Conservation (phyloP, 192 early-diverging fungal genomes). For the Coemansia sp. region DNA sequence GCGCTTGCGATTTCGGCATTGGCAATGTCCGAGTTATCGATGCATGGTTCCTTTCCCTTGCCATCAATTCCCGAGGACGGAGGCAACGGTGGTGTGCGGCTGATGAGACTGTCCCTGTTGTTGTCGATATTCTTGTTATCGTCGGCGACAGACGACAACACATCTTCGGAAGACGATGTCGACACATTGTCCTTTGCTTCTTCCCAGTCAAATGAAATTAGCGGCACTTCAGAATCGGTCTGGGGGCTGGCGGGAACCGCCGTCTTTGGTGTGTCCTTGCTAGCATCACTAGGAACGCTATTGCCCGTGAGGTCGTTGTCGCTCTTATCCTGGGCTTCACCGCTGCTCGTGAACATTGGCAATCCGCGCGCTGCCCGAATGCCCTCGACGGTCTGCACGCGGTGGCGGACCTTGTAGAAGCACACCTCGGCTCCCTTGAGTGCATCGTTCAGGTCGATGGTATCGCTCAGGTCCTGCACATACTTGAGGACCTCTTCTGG, state of each 20-base stretch:
- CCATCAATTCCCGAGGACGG: not conserved
- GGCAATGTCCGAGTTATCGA: not conserved
- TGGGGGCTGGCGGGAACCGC: not conserved
- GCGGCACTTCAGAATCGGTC: constrained; percentile 33
- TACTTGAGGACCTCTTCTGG: constrained; percentile 97
- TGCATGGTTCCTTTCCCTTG: not conserved
- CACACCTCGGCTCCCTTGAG: constrained; percentile 79
- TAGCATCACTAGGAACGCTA: not conserved
- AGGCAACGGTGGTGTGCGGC: constrained; percentile 2
- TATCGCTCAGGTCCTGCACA: constrained; percentile 83
- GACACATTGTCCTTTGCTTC: constrained; percentile 15
- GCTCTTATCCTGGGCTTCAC: not conserved
- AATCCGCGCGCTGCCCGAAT: constrained; percentile 26
- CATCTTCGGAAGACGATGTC: constrained; percentile 6
- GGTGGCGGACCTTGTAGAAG: constrained; percentile 58
- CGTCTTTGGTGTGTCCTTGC: not conserved
- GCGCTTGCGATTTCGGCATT: not conserved
- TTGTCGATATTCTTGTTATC: not conserved
- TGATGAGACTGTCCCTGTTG: not conserved
- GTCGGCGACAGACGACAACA: not conserved
- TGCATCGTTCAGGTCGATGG: constrained; percentile 73
- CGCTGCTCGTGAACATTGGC: constrained; percentile 16
- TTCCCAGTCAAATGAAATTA: constrained; percentile 50
- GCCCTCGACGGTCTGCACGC: constrained; percentile 36
- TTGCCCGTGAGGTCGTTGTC: not conserved